Evolutionary conservation across 495 filamentous ascomycete genomes (phyloP), one percentile per base, ranked within the genome.

Genomic region (Talaromyces ruber): DNA sequence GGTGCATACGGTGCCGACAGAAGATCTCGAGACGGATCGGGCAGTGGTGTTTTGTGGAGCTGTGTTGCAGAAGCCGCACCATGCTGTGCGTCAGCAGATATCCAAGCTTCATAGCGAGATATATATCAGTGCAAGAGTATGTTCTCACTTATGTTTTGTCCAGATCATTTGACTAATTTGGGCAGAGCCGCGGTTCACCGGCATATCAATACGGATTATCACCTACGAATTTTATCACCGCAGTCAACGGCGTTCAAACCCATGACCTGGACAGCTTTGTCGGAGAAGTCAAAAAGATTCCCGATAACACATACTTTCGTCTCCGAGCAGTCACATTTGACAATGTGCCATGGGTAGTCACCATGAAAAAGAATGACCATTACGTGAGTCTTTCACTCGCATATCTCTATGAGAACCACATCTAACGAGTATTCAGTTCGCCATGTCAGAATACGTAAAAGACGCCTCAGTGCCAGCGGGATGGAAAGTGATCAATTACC

Each of bases 311-410:
- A 3, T 99, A 98, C 76, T 97, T 98, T 86, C 85, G 95, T 24
- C 80, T 99, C 14, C 88, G 89, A 64, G 90, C 93, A 9, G 89
- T 97, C 70, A 98, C 94, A 2, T 99, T 98, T 68, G 94, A 99
- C 71, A 95, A 94, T 64, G 92, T 98, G 16, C 93, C 92, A 14
- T 99, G 93, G 89, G 90, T 98, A 25, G 89, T 94, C 21, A 97
- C 93, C 26, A 97, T 99, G 87, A 99, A 99, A 86, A 99, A 99
- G 85, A 95, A 96, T 71, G 95, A 99, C 72, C 94, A 99, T 74
- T 99, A 99, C 71, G 82, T 84, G 67, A 72, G 79, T 70, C 7
- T 39, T 51, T 24, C 26, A 28, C 4, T 53, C 22, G n/a, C n/a
- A n/a, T 11, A 47, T 4, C 39, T 54, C 45, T 54, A 12, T 25